These are phyloP conservation scores for Albizia julibrissin DNA, from an alignment of 306 rosid genomes.

Conservation along the genomic window DNA sequence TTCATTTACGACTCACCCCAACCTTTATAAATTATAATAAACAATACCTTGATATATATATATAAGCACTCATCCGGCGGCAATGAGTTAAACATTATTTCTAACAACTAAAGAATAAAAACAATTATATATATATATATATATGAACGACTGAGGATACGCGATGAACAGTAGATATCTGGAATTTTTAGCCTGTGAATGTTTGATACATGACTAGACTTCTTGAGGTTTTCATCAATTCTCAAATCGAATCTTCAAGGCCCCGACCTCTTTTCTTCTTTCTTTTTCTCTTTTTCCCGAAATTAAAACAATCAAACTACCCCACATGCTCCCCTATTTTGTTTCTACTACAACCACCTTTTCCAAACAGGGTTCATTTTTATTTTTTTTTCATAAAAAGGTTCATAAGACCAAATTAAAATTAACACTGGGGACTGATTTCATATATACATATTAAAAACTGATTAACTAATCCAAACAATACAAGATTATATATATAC, in stretches of 20 bases:
- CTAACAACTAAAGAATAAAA: not conserved
- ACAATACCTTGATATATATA: no score
- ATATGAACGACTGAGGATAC: not conserved
- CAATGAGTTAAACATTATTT: not conserved
- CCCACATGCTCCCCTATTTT: not conserved
- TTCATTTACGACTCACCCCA: no score
- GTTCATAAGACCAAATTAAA: not conserved
- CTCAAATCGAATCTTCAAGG: conserved; percentile 44
- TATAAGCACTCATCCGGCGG: not conserved
- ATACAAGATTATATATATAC: no score
- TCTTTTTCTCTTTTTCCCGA: not conserved
- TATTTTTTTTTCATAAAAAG: no score
- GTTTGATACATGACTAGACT: conserved; percentile 38
- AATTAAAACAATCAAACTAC: not conserved
- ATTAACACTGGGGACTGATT: not conserved
- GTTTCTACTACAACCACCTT: not conserved
- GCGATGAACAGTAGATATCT: conserved; percentile 1
- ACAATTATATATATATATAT: no score
- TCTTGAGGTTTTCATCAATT: conserved; percentile 54
- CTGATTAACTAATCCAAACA: not conserved
- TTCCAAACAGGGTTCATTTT: not conserved
- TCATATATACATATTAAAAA: not conserved
- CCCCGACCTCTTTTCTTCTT: not conserved
- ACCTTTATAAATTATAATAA: no score
- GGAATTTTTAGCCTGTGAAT: conserved; percentile 29